Evolutionary conservation across 2,329 filamentous ascomycete genomes (phyloP), one percentile per base, ranked within the genome.

Genomic region (Aspergillus tamarii): DNA sequence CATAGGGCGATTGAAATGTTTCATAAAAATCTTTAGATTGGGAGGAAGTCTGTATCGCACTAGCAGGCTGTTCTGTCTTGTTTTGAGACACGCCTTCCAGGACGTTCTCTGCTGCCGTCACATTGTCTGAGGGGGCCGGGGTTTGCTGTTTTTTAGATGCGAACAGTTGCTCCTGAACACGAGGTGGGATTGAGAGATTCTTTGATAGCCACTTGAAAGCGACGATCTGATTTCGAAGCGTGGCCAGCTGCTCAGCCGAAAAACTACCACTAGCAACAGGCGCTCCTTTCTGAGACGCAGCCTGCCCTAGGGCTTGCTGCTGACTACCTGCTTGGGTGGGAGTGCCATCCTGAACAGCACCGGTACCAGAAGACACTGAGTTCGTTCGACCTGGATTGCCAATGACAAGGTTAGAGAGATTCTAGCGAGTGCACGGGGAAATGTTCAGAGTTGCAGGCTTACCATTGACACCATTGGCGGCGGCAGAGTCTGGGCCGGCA

Each of bases 131-230:
- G 11, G 77, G 77, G 12, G 77, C 74, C 26, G 79, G 77, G 4
- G 74, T 75, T 67, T 73, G 76, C 23, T 67, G 64, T 66, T 78
- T 79, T 67, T 80, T 72, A 75, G 77, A 89, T 52, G 90, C 85
- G 75, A 94, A 96, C 43, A 98, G 89, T 56, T 91, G 88, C 73
- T 94, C 91, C 75, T 96, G 93, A 67, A 97, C 86, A 66, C 88
- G 85, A 34, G 87, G 79, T 1, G 94, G 93, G 4, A 98, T 88
- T 0, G 93, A 90, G 16, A 91, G 84, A 70, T 97, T 97, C 78
- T 95, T 96, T 6, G 92, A 90, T 4, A 99, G 84, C 69, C 93
- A 85, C 79, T 96, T 96, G 80, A 97, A 98, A 0, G 94, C 94
- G 70, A 90, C 85, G 57, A 98, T 97, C 76, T 99, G 95, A 68